phyloP scores from a whole-genome alignment of 805 yeast genomes.

The Metschnikowia hibisci region DNA sequence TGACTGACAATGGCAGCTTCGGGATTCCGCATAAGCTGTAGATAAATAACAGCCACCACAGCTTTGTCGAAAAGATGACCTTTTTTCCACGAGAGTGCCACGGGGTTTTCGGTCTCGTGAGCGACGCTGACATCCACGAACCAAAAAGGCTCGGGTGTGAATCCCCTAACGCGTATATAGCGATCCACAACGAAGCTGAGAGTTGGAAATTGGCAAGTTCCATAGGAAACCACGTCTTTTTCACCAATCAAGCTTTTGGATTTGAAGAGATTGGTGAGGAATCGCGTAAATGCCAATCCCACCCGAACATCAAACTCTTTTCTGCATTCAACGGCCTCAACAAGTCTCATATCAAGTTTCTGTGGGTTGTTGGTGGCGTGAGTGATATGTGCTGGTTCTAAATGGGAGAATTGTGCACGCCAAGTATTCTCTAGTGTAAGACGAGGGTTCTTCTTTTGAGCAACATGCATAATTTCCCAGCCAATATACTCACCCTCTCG shows the following conservation, averaged over 20 bases:
- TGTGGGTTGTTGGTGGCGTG: conserved; percentile 71
- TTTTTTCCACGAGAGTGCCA: conserved; percentile 66
- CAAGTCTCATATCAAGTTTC: conserved; percentile 59
- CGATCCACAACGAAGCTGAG: conserved; percentile 94
- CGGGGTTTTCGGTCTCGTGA: conserved; percentile 34
- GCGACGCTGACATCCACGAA: conserved; percentile 50
- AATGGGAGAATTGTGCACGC: conserved; percentile 84
- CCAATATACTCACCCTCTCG: conserved; percentile 27
- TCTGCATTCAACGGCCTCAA: conserved; percentile 82
- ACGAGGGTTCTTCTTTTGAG: conserved; percentile 45
- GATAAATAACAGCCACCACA: conserved; percentile 55
- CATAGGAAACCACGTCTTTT: conserved; percentile 63
- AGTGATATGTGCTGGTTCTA: conserved; percentile 69
- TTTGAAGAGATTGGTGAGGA: conserved; percentile 56
- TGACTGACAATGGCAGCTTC: conserved; percentile 49
- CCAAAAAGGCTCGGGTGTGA: conserved; percentile 82
- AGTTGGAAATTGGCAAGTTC: conserved; percentile 95
- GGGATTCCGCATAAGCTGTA: conserved; percentile 55
- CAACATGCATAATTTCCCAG: conserved; percentile 59
- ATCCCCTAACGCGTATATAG: conserved; percentile 66
- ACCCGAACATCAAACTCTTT: conserved; percentile 84
- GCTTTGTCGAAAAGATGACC: conserved; percentile 70
- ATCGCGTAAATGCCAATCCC: conserved; percentile 85
- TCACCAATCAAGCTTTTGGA: conserved; percentile 29
- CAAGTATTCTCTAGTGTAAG: conserved; percentile 47